These are phyloP conservation scores for Silene noctiflora DNA, from an alignment of 179 eudicot species.

Conservation along the genomic window DNA sequence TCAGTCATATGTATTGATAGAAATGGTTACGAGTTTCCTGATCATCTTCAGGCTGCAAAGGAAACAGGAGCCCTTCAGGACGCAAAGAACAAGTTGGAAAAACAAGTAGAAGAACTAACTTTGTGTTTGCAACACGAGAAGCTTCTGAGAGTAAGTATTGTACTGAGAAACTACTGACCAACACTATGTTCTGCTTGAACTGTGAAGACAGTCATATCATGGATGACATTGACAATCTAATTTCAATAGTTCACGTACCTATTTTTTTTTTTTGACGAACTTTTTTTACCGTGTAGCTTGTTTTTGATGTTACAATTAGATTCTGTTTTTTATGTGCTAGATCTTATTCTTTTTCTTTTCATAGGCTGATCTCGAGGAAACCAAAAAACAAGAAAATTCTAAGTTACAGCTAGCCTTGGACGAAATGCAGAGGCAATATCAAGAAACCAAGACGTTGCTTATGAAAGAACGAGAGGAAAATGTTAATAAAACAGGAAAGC, in stretches of 20 bases:
- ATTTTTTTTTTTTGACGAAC: neutral
- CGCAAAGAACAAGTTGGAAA: slow-evolving; percentile 71
- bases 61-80: slow-evolving; percentile 74
- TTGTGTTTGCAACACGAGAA: slow-evolving; percentile 61
- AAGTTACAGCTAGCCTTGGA: slow-evolving; percentile 61
- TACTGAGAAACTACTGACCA: slow-evolving; percentile 6
- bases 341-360: neutral
- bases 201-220: neutral
- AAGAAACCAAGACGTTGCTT: slow-evolving; percentile 59
- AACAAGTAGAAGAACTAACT: slow-evolving; percentile 71
- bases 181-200: neutral
- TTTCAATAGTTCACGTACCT: too few relatives aligned
- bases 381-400: slow-evolving; percentile 65
- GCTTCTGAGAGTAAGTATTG: slow-evolving; percentile 54
- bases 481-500: slow-evolving; percentile 25
- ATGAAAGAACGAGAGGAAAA: slow-evolving; percentile 52
- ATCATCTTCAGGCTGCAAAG: slow-evolving; percentile 61
- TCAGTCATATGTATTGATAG: neutral
- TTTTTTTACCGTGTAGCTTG: neutral
- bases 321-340: neutral
- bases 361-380: slow-evolving; percentile 66
- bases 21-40: neutral
- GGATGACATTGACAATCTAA: too few relatives aligned
- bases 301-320: neutral
- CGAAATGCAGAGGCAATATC: slow-evolving; percentile 56